Evolutionary conservation across 2,329 filamentous ascomycete species (phyloP).

Genomic region (Xylariaceae sp.): DNA sequence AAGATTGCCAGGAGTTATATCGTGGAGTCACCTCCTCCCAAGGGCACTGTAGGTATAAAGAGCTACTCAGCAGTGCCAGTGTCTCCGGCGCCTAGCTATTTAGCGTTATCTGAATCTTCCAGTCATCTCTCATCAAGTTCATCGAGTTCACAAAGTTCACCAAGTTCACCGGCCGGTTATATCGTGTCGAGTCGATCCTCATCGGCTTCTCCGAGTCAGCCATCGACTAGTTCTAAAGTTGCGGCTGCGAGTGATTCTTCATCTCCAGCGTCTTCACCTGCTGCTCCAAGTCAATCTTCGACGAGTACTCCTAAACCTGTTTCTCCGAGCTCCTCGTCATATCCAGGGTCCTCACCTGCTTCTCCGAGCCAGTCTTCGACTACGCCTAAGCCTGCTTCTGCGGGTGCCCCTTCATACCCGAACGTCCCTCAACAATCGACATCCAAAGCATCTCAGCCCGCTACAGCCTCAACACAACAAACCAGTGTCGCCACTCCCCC

Average conservation of each 20-base stretch:
- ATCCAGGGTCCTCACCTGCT: too few relatives aligned
- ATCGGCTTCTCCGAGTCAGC: not conserved
- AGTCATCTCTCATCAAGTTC: not conserved
- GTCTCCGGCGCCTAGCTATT: not conserved
- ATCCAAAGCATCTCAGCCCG: too few relatives aligned
- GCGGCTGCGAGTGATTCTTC: not conserved
- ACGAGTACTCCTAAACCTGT: not conserved
- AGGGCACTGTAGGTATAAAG: not conserved
- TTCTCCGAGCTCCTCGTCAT: not conserved
- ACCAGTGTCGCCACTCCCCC: not conserved
- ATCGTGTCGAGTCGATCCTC: not conserved
- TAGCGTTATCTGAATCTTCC: not conserved
- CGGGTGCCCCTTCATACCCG: not conserved
- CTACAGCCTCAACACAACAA: slow-evolving; percentile 1
- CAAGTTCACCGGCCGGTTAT: not conserved
- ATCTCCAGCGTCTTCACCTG: not conserved
- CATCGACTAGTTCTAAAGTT: not conserved
- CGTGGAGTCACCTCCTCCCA: slow-evolving; percentile 8
- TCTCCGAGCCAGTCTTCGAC: too few relatives aligned
- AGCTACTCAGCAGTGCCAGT: not conserved
- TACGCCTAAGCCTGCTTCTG: not conserved
- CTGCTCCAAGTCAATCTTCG: not conserved
- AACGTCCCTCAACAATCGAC: not conserved
- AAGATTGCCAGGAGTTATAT: slow-evolving; percentile 18
- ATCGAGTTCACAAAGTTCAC: not conserved